Evolutionary conservation across 2,329 filamentous ascomycete species (phyloP).

Genomic region (Aureobasidium sp.): DNA sequence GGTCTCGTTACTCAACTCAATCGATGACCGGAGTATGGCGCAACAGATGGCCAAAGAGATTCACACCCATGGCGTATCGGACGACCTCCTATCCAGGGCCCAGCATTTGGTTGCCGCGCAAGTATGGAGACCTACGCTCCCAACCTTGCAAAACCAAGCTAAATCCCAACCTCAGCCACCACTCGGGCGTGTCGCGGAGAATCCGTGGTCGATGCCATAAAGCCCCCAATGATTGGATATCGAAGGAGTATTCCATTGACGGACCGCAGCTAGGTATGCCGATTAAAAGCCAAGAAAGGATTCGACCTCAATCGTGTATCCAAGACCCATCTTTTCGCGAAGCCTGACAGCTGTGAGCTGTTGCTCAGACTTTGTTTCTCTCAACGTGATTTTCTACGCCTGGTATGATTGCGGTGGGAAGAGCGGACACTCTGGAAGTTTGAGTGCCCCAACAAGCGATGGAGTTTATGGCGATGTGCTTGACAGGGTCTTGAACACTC

Average conservation of each 20-base stretch:
- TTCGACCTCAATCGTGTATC: background rate
- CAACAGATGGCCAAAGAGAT: background rate
- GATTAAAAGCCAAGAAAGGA: background rate
- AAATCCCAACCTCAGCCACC: background rate
- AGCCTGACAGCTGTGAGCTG: background rate
- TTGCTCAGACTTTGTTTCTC: background rate
- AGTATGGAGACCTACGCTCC: background rate
- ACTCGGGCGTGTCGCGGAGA: background rate
- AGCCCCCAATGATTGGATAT: background rate
- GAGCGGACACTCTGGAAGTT: background rate
- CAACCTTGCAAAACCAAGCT: background rate
- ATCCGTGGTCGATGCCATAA: background rate
- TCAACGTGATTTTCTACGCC: background rate
- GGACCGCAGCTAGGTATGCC: background rate
- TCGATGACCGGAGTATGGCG: background rate
- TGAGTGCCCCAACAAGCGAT: background rate
- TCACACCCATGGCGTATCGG: background rate
- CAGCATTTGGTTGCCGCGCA: background rate
- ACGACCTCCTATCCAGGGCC: background rate
- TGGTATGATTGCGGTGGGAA: background rate
- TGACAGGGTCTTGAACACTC: background rate
- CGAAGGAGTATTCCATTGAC: background rate
- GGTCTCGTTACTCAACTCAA: background rate
- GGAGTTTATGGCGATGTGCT: background rate
- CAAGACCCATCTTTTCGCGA: background rate